Percentiles rank a stretch among this genome's conserved stretches.
These are phyloP conservation scores for Dryas drummondii DNA, from an alignment of 306 rosid genomes.

Conservation along the genomic window DNA sequence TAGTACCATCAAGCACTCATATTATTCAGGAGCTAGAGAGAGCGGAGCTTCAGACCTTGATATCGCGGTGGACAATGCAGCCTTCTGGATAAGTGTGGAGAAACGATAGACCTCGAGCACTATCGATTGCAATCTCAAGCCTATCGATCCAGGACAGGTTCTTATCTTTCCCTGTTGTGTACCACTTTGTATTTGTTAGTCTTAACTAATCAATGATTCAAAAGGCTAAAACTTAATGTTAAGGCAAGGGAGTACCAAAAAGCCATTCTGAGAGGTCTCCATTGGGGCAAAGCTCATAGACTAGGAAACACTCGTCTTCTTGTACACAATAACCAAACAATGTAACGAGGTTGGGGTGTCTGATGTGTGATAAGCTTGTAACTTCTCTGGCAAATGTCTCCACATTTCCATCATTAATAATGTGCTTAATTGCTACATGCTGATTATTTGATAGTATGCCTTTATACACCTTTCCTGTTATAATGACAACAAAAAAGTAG, in stretches of 20 bases:
- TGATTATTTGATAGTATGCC: constrained; percentile 49
- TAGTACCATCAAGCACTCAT: background rate
- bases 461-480: constrained; percentile 60
- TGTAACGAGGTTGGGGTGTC: constrained; percentile 58
- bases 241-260: constrained; percentile 40
- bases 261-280: constrained; percentile 74
- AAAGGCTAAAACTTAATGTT: background rate
- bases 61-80: constrained; percentile 69
- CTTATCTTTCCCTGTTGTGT: constrained; percentile 44
- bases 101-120: constrained; percentile 56
- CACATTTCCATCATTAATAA: constrained; percentile 38
- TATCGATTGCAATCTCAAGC: constrained; percentile 48
- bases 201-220: background rate
- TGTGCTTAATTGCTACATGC: constrained; percentile 55
- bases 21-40: no score
- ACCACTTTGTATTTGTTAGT: background rate
- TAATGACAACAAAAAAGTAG: background rate
- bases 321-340: constrained; percentile 47
- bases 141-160: constrained; percentile 62
- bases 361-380: constrained; percentile 54
- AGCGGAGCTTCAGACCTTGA: constrained; percentile 39
- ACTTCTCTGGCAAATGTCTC: constrained; percentile 65
- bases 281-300: constrained; percentile 62
- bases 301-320: constrained; percentile 58
- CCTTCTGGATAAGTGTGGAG: constrained; percentile 60